A percentile compares a stretch with the other conserved stretches of the same genome.
These are phyloP conservation scores for Poa pratensis DNA, from an alignment of 176 grass and related monocot genomes.

Conservation along the genomic window DNA sequence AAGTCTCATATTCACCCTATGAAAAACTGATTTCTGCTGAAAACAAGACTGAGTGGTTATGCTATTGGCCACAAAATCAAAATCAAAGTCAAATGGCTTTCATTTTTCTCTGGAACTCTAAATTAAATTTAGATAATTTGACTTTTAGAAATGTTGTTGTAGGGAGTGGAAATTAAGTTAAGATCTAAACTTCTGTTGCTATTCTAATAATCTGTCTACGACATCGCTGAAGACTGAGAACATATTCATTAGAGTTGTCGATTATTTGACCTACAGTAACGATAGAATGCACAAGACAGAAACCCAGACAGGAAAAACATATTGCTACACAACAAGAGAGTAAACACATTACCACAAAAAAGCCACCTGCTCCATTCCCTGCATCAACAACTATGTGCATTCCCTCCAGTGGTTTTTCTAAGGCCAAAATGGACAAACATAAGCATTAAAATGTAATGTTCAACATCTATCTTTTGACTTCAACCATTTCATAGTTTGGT, in stretches of 20 bases:
- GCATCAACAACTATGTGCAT: slow-evolving; percentile 94
- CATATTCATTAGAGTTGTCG: background rate
- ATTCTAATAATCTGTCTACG: background rate
- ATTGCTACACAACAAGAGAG: slow-evolving; percentile 13
- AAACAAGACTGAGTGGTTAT: background rate
- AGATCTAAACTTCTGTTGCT: background rate
- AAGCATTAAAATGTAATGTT: slow-evolving; percentile 16
- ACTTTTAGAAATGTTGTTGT: background rate
- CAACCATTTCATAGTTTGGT: slow-evolving; percentile 16
- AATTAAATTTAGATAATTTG: background rate
- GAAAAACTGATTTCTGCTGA: background rate
- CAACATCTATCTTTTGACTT: background rate
- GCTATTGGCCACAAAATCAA: background rate
- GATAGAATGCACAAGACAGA: background rate
- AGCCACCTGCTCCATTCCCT: slow-evolving; percentile 94
- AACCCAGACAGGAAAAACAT: background rate
- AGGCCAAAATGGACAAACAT: slow-evolving; percentile 32
- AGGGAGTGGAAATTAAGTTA: background rate
- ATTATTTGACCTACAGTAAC: slow-evolving; percentile 14
- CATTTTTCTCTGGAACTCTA: background rate
- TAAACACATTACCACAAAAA: slow-evolving; percentile 88
- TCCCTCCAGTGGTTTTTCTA: slow-evolving; percentile 90
- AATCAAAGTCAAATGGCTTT: background rate
- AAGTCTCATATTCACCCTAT: background rate
- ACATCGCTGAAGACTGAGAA: background rate